A percentile compares a stretch with the other conserved stretches of the same genome.
phyloP scores from a whole-genome alignment of 2,329 filamentous ascomycete genomes.

The Aspergillus pseudoviridinutans region DNA sequence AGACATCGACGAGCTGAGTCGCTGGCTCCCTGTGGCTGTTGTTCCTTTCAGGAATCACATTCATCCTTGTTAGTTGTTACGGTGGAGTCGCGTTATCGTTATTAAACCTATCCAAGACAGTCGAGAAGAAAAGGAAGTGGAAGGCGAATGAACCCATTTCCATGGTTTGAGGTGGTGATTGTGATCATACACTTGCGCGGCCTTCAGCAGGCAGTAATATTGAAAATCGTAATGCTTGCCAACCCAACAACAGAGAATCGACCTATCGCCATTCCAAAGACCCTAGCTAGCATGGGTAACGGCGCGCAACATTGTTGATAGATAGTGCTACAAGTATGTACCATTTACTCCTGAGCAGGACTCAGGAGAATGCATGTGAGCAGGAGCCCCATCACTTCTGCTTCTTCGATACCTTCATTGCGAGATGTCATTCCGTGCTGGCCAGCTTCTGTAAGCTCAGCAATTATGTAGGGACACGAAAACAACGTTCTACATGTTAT shows the following conservation, averaged over 20 bases:
- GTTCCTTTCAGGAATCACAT: neutral
- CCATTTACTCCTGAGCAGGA: neutral
- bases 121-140: neutral
- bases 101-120: constrained; percentile 1
- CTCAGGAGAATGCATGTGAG: neutral
- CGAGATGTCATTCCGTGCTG: neutral
- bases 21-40: neutral
- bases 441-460: neutral
- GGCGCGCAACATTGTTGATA: neutral
- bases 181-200: constrained; percentile 6
- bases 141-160: neutral
- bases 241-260: constrained; percentile 1
- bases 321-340: neutral
- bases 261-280: constrained; percentile 3
- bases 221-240: neutral
- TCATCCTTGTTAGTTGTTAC: neutral
- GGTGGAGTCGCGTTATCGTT: neutral
- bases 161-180: constrained; percentile 6
- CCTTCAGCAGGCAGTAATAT: constrained; percentile 2
- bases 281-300: constrained; percentile 12
- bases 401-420: neutral
- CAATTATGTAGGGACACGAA: neutral
- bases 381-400: neutral
- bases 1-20: neutral
- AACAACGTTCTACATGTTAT: neutral